Conservation (phyloP, 257 asterid genomes). For the Salvia hispanica region DNA sequence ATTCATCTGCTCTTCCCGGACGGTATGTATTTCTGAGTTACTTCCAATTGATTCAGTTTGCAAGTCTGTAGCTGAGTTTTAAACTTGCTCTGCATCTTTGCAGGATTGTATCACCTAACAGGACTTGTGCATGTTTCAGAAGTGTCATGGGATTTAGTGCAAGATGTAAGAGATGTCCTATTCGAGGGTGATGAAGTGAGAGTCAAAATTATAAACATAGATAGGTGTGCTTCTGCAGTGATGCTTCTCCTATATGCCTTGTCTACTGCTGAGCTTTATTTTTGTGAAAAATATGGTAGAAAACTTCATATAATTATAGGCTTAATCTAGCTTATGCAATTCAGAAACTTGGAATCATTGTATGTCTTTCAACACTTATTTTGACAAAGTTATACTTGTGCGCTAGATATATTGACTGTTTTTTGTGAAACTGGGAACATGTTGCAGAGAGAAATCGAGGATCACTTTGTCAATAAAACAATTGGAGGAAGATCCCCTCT, state of each 20-base stretch:
- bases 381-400: background rate
- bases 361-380: background rate
- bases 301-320: too few relatives aligned
- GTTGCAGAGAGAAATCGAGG: slow-evolving; percentile 69
- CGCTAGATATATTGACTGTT: background rate
- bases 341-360: background rate
- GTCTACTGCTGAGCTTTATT: background rate
- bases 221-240: slow-evolving; percentile 64
- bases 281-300: too few relatives aligned
- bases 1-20: slow-evolving; percentile 78
- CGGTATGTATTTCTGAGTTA: slow-evolving; percentile 51
- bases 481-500: slow-evolving; percentile 88
- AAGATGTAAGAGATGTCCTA: slow-evolving; percentile 77
- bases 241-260: slow-evolving; percentile 16
- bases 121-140: slow-evolving; percentile 96
- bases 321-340: background rate
- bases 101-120: slow-evolving; percentile 77
- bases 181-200: slow-evolving; percentile 79
- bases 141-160: slow-evolving; percentile 98
- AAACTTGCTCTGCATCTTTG: slow-evolving; percentile 21
- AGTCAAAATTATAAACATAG: slow-evolving; percentile 68
- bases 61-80: slow-evolving; percentile 2
- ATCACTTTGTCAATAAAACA: slow-evolving; percentile 84
- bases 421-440: slow-evolving; percentile 10
- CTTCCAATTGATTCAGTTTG: slow-evolving; percentile 10